Base-by-base conservation (phyloP, 176 grass and related monocot species). In the Triticum urartu region DNA sequence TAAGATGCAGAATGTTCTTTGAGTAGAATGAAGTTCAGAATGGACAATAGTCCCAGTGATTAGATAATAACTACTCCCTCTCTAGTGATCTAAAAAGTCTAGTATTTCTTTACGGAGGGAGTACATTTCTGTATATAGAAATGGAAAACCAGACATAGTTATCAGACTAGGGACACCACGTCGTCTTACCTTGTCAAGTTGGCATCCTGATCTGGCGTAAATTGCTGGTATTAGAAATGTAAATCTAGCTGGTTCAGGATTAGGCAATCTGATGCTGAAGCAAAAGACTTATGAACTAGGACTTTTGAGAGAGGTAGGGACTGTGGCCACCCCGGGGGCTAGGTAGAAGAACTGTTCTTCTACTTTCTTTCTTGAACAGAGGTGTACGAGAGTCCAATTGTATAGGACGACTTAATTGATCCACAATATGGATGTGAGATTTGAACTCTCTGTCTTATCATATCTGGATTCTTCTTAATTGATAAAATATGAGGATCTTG, bases 191-290 rank as follows among this genome's bases (percentile, higher is more conserved):
- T 75, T 84, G 24, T 87, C 62, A 79, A 72, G 17, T n/a, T 81
- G 64, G 38, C 56, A 87, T 65, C 73, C 21, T 25, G 35, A 87
- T 84, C 74, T 90, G 52, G 18, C 20, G 78, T 71, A 77, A 17
- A 71, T 71, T 77, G 64, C 58, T 87, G 18, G 12, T 58, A 64
- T 32, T 64, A 24, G 24, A 28, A 79, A 82, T 54, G 28, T 74
- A 42, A 89, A 45, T 6, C n/a, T 70, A 12, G 62, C n/a, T 66
- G 67, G 60, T 64, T 79, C 21, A 74, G 32, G 50, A 71, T 84
- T 84, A 39, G 1, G 12, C 59, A 68, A 32, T 80, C 78, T 69
- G 20, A 67, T 75, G 64, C 75, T 79, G 45, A 15, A 67, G 59
- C 30, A 64, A 69, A 86, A 52, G 15, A 74, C n/a, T 74, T 74